phyloP scores from a whole-genome alignment of 2,329 filamentous ascomycete genomes.

The Xylariaceae sp. region DNA sequence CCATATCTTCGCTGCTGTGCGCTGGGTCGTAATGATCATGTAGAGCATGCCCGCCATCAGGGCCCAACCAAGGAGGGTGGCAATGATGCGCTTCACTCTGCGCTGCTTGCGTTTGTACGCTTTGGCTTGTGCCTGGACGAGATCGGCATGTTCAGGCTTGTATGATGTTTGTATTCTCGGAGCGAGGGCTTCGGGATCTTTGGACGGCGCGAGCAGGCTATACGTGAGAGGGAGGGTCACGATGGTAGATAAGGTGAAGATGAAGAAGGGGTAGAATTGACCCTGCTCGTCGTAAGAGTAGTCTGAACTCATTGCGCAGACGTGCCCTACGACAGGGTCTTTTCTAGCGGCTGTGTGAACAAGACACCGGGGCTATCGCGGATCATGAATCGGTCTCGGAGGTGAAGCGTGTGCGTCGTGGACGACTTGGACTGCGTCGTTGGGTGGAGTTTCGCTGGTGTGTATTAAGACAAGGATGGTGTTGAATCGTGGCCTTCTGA shows the following conservation, averaged over 20 bases:
- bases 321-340: slow-evolving; percentile 32
- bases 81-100: slow-evolving; percentile 76
- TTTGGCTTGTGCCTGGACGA: slow-evolving; percentile 76
- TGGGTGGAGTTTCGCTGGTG: background rate
- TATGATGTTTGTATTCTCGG: slow-evolving; percentile 78
- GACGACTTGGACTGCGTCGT: background rate
- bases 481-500: slow-evolving; percentile 33
- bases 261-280: slow-evolving; percentile 99
- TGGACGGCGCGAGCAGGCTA: slow-evolving; percentile 74
- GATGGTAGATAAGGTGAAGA: slow-evolving; percentile 82
- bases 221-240: slow-evolving; percentile 89
- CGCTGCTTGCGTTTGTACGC: slow-evolving; percentile 88
- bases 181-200: slow-evolving; percentile 72
- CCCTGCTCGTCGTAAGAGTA: slow-evolving; percentile 98
- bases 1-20: slow-evolving; percentile 73
- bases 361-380: slow-evolving; percentile 3
- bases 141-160: slow-evolving; percentile 74
- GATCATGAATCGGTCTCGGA: slow-evolving; percentile 11
- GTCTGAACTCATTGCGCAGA: slow-evolving; percentile 74
- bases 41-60: slow-evolving; percentile 89
- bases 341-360: slow-evolving; percentile 14
- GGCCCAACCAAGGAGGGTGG: slow-evolving; percentile 72
- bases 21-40: slow-evolving; percentile 75
- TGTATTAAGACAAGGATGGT: background rate
- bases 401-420: slow-evolving; percentile 13